These are phyloP conservation scores for Stenocarpella maydis DNA, from an alignment of 2,329 filamentous ascomycete species.

Conservation along the genomic window DNA sequence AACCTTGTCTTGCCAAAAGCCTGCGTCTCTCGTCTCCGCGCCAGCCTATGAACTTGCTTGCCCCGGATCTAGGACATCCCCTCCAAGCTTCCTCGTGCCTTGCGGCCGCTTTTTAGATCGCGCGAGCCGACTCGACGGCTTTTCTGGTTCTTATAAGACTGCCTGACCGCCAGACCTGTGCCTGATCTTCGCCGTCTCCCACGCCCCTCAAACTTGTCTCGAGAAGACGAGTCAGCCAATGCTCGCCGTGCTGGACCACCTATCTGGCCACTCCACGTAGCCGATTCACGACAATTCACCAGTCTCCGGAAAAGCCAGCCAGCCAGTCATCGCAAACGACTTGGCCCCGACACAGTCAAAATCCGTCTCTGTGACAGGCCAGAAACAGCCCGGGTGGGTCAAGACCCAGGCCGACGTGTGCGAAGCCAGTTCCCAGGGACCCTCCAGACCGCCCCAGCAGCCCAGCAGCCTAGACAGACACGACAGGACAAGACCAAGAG, in stretches of 20 bases:
- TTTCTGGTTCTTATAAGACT: constrained; percentile 24
- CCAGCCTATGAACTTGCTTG: constrained; percentile 27
- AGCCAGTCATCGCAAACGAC: neutral
- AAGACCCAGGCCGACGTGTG: constrained; percentile 30
- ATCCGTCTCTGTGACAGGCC: constrained; percentile 7
- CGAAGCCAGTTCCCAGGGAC: constrained; percentile 31
- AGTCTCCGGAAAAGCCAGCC: neutral
- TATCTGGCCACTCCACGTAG: neutral
- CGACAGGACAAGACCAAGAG: no score
- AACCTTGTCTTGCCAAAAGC: constrained; percentile 12
- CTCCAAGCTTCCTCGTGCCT: constrained; percentile 20
- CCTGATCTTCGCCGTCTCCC: neutral
- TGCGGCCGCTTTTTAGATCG: constrained; percentile 10
- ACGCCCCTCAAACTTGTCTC: neutral
- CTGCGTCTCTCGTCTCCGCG: constrained; percentile 27
- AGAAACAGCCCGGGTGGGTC: constrained; percentile 29
- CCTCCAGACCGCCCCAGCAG: neutral
- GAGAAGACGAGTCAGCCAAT: constrained; percentile 1
- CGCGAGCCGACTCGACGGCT: neutral
- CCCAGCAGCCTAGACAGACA: no score
- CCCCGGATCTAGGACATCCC: constrained; percentile 8
- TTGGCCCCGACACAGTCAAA: constrained; percentile 15
- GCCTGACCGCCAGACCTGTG: constrained; percentile 25
- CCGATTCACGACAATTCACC: constrained; percentile 7
- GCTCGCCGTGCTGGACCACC: constrained; percentile 3